Evolutionary conservation across 1,284 basidiomycete species (phyloP), one percentile per base, ranked within the genome.

Genomic region (Trichosporon sp.): DNA sequence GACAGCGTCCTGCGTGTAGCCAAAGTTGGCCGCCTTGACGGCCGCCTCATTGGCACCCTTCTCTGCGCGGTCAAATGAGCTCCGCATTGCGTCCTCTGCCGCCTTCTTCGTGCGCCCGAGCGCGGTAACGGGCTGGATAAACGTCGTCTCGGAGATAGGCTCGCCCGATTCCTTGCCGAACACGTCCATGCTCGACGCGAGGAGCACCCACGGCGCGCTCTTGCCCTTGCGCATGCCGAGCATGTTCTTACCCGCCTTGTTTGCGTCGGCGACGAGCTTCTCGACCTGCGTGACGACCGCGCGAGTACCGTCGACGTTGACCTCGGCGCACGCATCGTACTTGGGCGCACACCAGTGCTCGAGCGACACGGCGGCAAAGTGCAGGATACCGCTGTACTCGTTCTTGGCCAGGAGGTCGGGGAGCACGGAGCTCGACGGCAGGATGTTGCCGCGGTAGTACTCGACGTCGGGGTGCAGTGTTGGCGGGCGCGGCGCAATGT

Each of bases 351-450:
- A 80, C 76, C 75, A 77, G 4, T 68, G 60, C 11, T 77, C 72
- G 21, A 77, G 69, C 8, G 73, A 70, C 11, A 80, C 66, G 29
- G 70, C 75, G 1, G 75, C 78, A 44, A 81, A 74, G 65, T 81
- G 75, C 13, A 81, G 65, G 19, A 81, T 67, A 6, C 79, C 79
- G 34, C 70, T 66, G 34, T 73, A 75, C 37, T 36, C 36, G 23
- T 61, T 29, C 16, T 40, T 34, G 1, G 8, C 19, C 7, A 72
- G 65, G 5, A 70, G 61, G 31, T 70, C 61, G 4, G 69, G 62
- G 21, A 56, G 61, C 49, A 33, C 69, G 65, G 60, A 70, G 63
- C 40, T 72, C 62, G 61, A 63, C 64, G 62, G 71, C 57, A 23
- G 63, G 31, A 63, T 65, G 63, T 61, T 70, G 34, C 49, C 68